Base-by-base conservation (phyloP, 2,329 filamentous ascomycete genomes). In the Cryphonectria nitschkei region DNA sequence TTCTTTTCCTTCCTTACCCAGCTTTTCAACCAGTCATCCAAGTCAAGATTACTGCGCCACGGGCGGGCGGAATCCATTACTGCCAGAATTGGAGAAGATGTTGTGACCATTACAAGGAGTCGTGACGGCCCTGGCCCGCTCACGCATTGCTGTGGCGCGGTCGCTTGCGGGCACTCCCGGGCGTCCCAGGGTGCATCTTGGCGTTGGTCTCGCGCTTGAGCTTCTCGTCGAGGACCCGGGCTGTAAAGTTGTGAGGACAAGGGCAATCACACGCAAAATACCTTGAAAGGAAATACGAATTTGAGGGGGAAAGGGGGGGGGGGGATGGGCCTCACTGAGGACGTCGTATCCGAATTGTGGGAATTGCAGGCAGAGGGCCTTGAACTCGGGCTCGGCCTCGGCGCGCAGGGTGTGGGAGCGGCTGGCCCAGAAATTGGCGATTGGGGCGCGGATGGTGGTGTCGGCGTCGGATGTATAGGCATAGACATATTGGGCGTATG, bases 301-400 rank as follows among this genome's bases (percentile, higher is more conserved):
- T 2, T 13, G 1, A 4, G 19, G 1, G 26, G 26, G 1, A 26
- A 61, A 3, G 9, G 4, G 13, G 13, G 19, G 11, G 19, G 4
- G 13, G n/a, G 3, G n/a, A n/a, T n/a, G n/a, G n/a, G n/a, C n/a
- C 86, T 75, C 84, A 93, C 89, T 94, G 72, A 98, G 88, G 69
- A 98, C 93, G 80, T 98, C 95, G 83, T 95, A 98, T 78, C 92
- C 92, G 79, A 98, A 98, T 79, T 97, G 92, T 26, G 95, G 95
- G 79, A 91, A 94, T 82, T 97, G 93, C 79, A 97, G 83, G 82
- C 95, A 97, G 81, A 97, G 89, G 62, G 87, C 81, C 79, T 91
- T 90, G 87, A 97, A 97, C 82, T 97, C 93, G 8, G 89, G 87
- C 81, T 97, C 93, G 52, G 94, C 93, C 81, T 97, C 93, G 81